Base-by-base conservation (phyloP, 345 rosid species). In the Aegle marmelos region DNA sequence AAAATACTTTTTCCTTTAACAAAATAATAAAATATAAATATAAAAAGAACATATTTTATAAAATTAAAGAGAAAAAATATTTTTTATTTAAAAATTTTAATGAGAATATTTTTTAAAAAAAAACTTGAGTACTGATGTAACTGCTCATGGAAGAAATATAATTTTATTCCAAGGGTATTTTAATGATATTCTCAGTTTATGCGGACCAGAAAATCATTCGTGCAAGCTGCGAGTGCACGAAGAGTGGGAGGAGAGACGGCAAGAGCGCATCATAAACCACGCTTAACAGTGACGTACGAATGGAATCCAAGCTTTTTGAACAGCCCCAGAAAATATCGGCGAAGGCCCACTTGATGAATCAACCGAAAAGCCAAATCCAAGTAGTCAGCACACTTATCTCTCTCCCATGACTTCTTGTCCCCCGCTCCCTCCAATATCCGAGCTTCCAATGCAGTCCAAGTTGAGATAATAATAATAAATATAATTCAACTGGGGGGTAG, bases 261-360 rank as follows among this genome's bases (percentile, higher is more conserved):
- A 3, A 39, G 14, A 24, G 19, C 58, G 6, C 59, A 34, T 78
- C 84, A 80, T 31, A 79, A 72, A 79, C 79, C 82, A 70, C 79
- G 66, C 63, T 25, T 73, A 82, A 85, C 73, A 78, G 75, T 66
- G 87, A 84, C 83, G 36, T 21, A 14, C 30, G 28, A 75, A 86
- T 74, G 87, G 91, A 86, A 88, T 86, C 89, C 75, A 63, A 71
- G 81, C 77, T 69, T 76, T 72, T 53, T 22, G 68, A 57, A 31
- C 57, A 82, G 68, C 70, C 66, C 34, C 48, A 31, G 65, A 34
- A 30, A 36, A 63, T 56, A 62, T 5, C 17, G 60, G 28, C 0
- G 56, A 25, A 74, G 82, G 67, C 75, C 84, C 84, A 83, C 81
- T 60, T 31, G 58, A 64, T 37, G 53, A 61, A 27, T 56, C 50